A percentile compares a stretch with the other conserved stretches of the same genome.
These are phyloP conservation scores for Periconia sp. DNA, from an alignment of 2,329 filamentous ascomycete species.

Conservation along the genomic window DNA sequence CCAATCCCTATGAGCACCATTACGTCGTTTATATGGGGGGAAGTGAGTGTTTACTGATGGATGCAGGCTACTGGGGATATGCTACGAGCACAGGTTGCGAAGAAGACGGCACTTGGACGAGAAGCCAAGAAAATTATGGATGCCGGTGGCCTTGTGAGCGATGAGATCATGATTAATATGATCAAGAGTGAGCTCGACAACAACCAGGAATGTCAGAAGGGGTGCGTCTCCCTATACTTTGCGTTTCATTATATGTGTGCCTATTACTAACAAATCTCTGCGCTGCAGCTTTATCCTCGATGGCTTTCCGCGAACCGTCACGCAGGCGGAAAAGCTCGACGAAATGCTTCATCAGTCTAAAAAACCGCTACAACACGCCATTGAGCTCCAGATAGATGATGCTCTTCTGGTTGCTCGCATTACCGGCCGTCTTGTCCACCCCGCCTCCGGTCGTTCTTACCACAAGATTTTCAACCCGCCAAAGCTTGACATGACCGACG, in stretches of 20 bases:
- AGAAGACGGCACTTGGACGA: constrained; percentile 90
- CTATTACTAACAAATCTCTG: constrained; percentile 3
- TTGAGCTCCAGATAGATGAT: constrained; percentile 97
- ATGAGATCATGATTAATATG: constrained; percentile 99
- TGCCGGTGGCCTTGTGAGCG: constrained; percentile 92
- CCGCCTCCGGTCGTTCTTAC: constrained; percentile 93
- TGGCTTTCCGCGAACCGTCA: constrained; percentile 95
- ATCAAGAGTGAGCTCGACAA: constrained; percentile 95
- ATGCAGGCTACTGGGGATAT: constrained; percentile 93
- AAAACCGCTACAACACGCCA: constrained; percentile 88
- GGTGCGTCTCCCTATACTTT: constrained; percentile 57
- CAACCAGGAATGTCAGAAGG: constrained; percentile 95
- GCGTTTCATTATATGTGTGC: neutral
- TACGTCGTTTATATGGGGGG: neutral
- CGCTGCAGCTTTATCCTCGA: constrained; percentile 88
- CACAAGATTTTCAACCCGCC: constrained; percentile 99
- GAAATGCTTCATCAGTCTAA: constrained; percentile 78
- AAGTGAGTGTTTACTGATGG: constrained; percentile 18
- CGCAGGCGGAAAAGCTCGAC: constrained; percentile 93
- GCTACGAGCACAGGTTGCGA: constrained; percentile 96
- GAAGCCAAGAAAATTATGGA: constrained; percentile 99
- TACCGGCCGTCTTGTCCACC: constrained; percentile 93
- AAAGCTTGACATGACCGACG: constrained; percentile 91
- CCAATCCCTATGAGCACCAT: no score
- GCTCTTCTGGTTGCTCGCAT: constrained; percentile 90